Conservation (phyloP, 2,329 filamentous ascomycete genomes). For the Byssothecium circinans region DNA sequence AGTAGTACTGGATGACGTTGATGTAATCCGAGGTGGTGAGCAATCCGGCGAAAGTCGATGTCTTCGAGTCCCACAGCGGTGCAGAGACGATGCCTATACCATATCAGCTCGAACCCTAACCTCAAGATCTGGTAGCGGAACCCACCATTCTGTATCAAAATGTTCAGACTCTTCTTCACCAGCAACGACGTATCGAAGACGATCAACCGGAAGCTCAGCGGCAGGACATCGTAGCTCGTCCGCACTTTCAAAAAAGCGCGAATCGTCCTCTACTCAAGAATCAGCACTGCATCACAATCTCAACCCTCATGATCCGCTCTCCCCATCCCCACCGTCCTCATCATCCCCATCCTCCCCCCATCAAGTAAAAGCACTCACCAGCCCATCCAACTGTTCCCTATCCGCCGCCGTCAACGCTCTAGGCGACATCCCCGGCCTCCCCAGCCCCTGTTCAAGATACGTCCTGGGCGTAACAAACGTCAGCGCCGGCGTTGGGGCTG, state of each 20-base stretch:
- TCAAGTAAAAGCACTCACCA: conserved; percentile 58
- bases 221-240: conserved; percentile 96
- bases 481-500: no score
- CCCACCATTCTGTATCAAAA: conserved; percentile 90
- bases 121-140: background rate
- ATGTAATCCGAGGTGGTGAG: conserved; percentile 97
- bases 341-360: background rate
- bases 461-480: conserved; percentile 44
- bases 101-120: background rate
- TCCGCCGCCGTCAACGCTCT: conserved; percentile 63
- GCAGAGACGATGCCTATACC: conserved; percentile 88
- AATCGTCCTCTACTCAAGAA: conserved; percentile 70
- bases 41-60: conserved; percentile 88
- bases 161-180: conserved; percentile 95
- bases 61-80: conserved; percentile 92
- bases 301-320: no score
- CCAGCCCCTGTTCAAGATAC: conserved; percentile 34
- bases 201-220: conserved; percentile 92
- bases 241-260: conserved; percentile 95
- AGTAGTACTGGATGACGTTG: conserved; percentile 99
- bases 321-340: no score
- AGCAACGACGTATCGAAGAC: conserved; percentile 92
- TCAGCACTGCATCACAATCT: no score
- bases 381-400: conserved; percentile 74
- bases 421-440: conserved; percentile 25